A percentile compares a stretch with the other conserved stretches of the same genome.
Evolutionary conservation across 1,284 basidiomycete genomes (phyloP).

Genomic region (Laetiporus sulphureus): DNA sequence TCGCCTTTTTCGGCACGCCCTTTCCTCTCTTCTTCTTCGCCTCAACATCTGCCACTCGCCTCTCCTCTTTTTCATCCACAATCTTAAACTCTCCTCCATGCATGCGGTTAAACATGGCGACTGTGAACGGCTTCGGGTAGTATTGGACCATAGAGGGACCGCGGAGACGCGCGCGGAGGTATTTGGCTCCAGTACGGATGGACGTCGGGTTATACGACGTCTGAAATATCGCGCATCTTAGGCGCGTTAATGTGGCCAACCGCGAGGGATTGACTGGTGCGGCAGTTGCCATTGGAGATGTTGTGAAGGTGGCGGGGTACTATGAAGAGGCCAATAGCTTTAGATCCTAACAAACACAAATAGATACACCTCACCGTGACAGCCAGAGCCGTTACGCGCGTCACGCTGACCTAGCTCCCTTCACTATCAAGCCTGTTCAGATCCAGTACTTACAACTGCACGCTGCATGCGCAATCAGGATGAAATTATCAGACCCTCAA

Average conservation of each 20-base stretch:
- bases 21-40: conserved; percentile 70
- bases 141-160: conserved; percentile 78
- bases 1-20: conserved; percentile 74
- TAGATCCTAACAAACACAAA: conserved; percentile 9
- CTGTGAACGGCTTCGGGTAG: conserved; percentile 55
- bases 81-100: conserved; percentile 39
- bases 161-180: conserved; percentile 67
- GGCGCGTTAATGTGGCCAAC: conserved; percentile 44
- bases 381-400: too few relatives aligned
- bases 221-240: conserved; percentile 73
- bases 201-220: conserved; percentile 79
- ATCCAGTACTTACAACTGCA: too few relatives aligned
- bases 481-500: too few relatives aligned
- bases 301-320: too few relatives aligned
- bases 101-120: conserved; percentile 44
- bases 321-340: conserved; percentile 8
- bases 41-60: conserved; percentile 60
- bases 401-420: too few relatives aligned
- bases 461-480: too few relatives aligned
- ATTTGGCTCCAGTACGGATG: conserved; percentile 78
- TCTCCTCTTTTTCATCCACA: conserved; percentile 56
- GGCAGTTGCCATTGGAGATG: conserved; percentile 27
- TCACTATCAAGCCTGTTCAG: too few relatives aligned
- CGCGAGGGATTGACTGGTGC: conserved; percentile 34
- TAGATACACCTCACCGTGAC: too few relatives aligned